Evolutionary conservation across 495 filamentous ascomycete genomes (phyloP), one percentile per base, ranked within the genome.

Genomic region (Halenospora varia): DNA sequence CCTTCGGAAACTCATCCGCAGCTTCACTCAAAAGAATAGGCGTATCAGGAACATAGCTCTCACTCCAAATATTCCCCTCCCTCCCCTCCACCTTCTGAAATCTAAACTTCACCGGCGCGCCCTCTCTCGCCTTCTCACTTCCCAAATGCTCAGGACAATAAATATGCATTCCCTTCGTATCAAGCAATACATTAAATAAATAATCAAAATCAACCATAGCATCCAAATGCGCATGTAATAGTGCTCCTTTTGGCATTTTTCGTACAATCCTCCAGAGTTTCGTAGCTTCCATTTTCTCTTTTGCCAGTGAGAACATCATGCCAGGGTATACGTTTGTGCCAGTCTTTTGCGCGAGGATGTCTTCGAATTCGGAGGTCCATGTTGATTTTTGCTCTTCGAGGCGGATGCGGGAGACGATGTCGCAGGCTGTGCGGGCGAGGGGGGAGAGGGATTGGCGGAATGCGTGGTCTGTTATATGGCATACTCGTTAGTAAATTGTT

Each of bases 201-300:
- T 82, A 93, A 57, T 89, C 87, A 46, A 89, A 78, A 65, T 96
- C 89, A 49, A 94, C 87, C 86, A 96, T 93, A 58, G 90, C 89
- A 67, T 94, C 87, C 52, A 94, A 70, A 71, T 97, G 90, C 6
- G 90, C 88, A 72, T 97, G 92, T 52, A 97, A 71, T 9, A 97
- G 77, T 3, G 88, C 84, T 2, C 94, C 94, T 67, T 98, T 97
- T 19, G 94, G 94, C 88, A 98, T 88, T 44, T 73, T 79, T 48
- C 85, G 77, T 2, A 96, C 81, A 53, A 97, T 94, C 59, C 81
- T 79, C 90, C 91, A 97, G 10, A 96, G 77, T 63, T 85, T 86
- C 4, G 88, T 92, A 60, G 77, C 76, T 68, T 93, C 88, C 83
- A 96, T 91, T 10, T 82, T 77, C 20, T 83, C 79, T 68, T 88